phyloP scores from a whole-genome alignment of 2,329 filamentous ascomycete species.

The Colletotrichum cordylinicola region DNA sequence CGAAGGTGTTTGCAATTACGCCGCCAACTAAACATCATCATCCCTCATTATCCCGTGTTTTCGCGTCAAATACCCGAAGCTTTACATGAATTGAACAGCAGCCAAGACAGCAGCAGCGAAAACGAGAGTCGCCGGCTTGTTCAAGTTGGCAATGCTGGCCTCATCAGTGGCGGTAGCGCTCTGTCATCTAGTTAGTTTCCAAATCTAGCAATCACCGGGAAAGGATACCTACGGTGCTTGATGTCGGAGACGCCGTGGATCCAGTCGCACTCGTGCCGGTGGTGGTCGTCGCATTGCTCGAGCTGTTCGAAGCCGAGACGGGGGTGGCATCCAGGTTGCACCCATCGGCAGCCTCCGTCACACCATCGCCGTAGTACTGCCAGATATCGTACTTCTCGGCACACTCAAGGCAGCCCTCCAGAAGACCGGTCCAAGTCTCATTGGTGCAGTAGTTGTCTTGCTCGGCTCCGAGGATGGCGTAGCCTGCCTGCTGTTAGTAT shows the following conservation, averaged over 20 bases:
- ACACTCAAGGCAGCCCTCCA: slow-evolving; percentile 47
- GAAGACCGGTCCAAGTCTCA: slow-evolving; percentile 42
- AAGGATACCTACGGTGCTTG: not conserved
- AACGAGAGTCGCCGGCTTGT: not conserved
- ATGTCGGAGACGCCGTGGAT: not conserved
- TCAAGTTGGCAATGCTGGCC: not conserved
- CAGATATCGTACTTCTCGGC: slow-evolving; percentile 49
- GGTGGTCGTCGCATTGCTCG: not conserved
- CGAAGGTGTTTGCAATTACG: not conserved
- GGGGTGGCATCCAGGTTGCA: slow-evolving; percentile 28
- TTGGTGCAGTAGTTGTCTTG: slow-evolving; percentile 41
- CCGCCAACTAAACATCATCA: not conserved
- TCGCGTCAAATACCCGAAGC: not conserved
- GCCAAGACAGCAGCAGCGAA: not conserved
- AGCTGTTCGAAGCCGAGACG: not conserved
- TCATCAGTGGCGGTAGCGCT: not conserved
- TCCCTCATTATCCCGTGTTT: not conserved
- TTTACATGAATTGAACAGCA: not conserved
- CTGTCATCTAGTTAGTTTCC: not conserved
- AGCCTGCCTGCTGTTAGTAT: slow-evolving; percentile 22
- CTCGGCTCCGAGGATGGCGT: slow-evolving; percentile 39
- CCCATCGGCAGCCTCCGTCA: slow-evolving; percentile 35
- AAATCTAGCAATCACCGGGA: too few relatives aligned
- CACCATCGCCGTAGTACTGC: slow-evolving; percentile 44
- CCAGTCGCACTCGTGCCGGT: not conserved